Evolutionary conservation across 139 green algal genomes (phyloP).

Genomic region (Mychonastes homosphaera): DNA sequence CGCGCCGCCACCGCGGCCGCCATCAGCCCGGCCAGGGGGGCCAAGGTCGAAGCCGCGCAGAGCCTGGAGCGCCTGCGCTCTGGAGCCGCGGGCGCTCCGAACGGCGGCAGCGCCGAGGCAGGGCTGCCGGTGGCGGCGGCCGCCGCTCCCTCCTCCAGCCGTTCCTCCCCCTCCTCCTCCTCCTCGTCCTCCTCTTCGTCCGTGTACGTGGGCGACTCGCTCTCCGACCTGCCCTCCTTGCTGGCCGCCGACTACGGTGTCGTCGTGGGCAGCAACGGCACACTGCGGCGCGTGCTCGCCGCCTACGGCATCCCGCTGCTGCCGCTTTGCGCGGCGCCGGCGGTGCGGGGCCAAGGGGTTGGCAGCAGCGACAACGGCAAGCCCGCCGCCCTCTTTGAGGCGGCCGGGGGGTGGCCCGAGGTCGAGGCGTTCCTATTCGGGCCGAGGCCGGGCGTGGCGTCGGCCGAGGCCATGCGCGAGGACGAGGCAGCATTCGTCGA

Average conservation of each 20-base stretch:
- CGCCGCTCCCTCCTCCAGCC: too few relatives aligned
- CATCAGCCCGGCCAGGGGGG: too few relatives aligned
- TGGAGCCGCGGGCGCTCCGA: not conserved
- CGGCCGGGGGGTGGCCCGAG: constrained; percentile 32
- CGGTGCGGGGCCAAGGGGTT: too few relatives aligned
- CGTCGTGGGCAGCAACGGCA: constrained; percentile 45
- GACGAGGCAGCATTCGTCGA: not conserved
- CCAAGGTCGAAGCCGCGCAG: too few relatives aligned
- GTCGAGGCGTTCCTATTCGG: constrained; percentile 37
- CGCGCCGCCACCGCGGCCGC: not conserved
- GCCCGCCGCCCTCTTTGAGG: constrained; percentile 22
- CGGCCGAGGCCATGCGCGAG: not conserved
- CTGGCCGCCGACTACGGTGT: constrained; percentile 56
- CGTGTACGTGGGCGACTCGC: constrained; percentile 47
- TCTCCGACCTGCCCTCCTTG: constrained; percentile 27
- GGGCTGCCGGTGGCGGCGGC: constrained; percentile 4
- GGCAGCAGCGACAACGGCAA: too few relatives aligned
- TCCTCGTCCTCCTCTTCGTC: too few relatives aligned
- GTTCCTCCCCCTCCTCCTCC: too few relatives aligned
- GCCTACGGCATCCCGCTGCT: constrained; percentile 21
- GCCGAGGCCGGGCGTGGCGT: not conserved
- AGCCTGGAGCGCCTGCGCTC: too few relatives aligned
- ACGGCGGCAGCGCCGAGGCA: constrained; percentile 2
- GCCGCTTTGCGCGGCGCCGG: constrained; percentile 27
- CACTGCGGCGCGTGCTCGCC: constrained; percentile 30